Base-by-base conservation (phyloP, 2,329 filamentous ascomycete species). In the Juglanconis juglandina region DNA sequence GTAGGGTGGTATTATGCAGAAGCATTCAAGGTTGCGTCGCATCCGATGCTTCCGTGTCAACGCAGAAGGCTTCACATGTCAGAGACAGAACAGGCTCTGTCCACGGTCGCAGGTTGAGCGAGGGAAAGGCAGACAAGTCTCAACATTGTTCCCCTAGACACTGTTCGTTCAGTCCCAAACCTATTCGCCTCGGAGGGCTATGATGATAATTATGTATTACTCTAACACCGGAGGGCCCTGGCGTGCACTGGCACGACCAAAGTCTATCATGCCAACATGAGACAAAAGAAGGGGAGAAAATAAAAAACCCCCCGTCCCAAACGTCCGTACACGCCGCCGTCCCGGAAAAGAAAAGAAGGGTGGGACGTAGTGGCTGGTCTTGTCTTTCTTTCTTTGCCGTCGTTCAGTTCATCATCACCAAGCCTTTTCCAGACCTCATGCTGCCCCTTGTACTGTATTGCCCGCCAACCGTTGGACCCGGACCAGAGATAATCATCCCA, bases 151-250 rank as follows among this genome's bases (percentile, higher is more conserved):
- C 24, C 24, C 24, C 24, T 24, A 24, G 24, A 24, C 24, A 24
- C 24, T 24, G 24, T 24, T 2, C 24, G 24, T 24, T 24, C 24
- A 24, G 24, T 24, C 24, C 24, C 6, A 10, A 42, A 3, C n/a
- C 10, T 11, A 9, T 42, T 10, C 39, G 5, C 7, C 39, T 37
- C 34, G n/a, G 30, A 37, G 33, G 37, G 37, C 32, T 17, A 8
- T 58, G 35, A 32, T 56, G 41, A 53, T 56, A 39, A 63, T 63
- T 63, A 63, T 58, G 44, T 44, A 63, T 63, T 63, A 63, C 39
- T 51, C 55, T 56, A 54, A 47, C 61, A 54, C 48, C 41, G 34
- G 9, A 60, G 9, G 50, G 24, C 37, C 56, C 44, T 56, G 37
- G 30, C 44, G 24, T 48, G 17, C 17, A 56, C 44, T 47, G 34